A percentile compares a stretch with the other conserved stretches of the same genome.
phyloP scores from a whole-genome alignment of 768 basidiomycete species.

The Tylopilus vinaceipallidus region DNA sequence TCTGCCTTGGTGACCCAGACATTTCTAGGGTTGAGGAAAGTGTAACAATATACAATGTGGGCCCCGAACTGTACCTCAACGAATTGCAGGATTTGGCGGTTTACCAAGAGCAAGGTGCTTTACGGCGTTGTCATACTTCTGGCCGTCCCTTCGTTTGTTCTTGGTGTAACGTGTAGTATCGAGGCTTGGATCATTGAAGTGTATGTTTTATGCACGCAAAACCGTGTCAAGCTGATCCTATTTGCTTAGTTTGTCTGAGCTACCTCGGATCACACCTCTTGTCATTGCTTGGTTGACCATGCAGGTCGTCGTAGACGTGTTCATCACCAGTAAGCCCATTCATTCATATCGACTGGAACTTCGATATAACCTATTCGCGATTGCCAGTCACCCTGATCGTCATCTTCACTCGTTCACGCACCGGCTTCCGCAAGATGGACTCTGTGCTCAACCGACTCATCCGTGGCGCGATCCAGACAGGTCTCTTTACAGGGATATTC shows the following conservation, averaged over 20 bases:
- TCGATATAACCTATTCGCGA: not conserved
- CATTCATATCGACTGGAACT: not conserved
- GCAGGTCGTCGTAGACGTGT: not conserved
- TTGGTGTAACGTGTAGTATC: not conserved
- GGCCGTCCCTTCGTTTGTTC: not conserved
- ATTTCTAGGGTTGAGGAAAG: conserved; percentile 46
- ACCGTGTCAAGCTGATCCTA: not conserved
- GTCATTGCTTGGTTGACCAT: not conserved
- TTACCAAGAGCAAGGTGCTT: conserved; percentile 1
- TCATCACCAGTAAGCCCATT: not conserved
- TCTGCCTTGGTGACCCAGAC: conserved; percentile 49
- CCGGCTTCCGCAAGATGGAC: not conserved
- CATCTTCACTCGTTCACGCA: not conserved
- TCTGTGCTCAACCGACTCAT: not conserved
- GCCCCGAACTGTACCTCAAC: not conserved
- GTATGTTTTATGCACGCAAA: not conserved
- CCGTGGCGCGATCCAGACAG: not conserved
- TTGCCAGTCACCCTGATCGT: not conserved
- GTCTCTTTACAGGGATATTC: not conserved
- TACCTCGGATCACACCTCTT: conserved; percentile 23
- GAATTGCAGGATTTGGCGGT: conserved; percentile 12
- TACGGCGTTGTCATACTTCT: not conserved
- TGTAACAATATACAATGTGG: not conserved
- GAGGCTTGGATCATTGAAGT: not conserved
- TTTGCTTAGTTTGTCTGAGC: conserved; percentile 37